Conservation (phyloP, 2,329 filamentous ascomycete genomes). For the Trichoderma asperellum region DNA sequence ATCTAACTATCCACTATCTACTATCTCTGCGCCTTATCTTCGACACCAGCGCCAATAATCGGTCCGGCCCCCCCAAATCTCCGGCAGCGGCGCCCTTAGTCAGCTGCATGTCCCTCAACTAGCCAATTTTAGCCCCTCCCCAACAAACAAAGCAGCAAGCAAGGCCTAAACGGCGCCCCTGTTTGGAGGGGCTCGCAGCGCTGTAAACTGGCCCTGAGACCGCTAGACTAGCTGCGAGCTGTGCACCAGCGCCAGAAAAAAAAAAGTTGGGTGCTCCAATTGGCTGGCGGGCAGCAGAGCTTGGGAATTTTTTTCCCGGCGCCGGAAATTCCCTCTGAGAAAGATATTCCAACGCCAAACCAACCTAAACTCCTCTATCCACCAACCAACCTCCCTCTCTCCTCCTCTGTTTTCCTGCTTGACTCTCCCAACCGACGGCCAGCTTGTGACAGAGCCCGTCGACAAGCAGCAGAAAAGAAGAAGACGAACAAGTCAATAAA, state of each 20-base stretch:
- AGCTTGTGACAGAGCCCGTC: constrained; percentile 29
- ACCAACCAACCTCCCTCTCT: background rate
- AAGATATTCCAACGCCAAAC: constrained; percentile 14
- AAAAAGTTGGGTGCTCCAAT: constrained; percentile 25
- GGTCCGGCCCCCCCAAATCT: background rate
- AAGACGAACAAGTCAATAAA: too few relatives aligned
- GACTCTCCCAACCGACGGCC: constrained; percentile 30
- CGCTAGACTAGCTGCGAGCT: constrained; percentile 26
- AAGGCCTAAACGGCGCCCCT: background rate
- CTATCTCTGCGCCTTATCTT: background rate
- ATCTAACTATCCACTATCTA: background rate
- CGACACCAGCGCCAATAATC: constrained; percentile 8
- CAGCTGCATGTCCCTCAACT: background rate
- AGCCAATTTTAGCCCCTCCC: constrained; percentile 19
- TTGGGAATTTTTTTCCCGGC: constrained; percentile 15
- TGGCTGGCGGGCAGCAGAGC: background rate
- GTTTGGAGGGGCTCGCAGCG: constrained; percentile 25
- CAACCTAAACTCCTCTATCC: constrained; percentile 3
- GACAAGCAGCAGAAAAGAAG: constrained; percentile 26
- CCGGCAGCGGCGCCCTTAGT: background rate
- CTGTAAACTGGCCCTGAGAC: constrained; percentile 14
- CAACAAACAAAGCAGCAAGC: constrained; percentile 7
- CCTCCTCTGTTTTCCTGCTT: constrained; percentile 12
- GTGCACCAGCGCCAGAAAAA: background rate
- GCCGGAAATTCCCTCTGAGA: constrained; percentile 31